Conservation (phyloP, 2,329 filamentous ascomycete genomes). For the Rhynchosporium agropyri region DNA sequence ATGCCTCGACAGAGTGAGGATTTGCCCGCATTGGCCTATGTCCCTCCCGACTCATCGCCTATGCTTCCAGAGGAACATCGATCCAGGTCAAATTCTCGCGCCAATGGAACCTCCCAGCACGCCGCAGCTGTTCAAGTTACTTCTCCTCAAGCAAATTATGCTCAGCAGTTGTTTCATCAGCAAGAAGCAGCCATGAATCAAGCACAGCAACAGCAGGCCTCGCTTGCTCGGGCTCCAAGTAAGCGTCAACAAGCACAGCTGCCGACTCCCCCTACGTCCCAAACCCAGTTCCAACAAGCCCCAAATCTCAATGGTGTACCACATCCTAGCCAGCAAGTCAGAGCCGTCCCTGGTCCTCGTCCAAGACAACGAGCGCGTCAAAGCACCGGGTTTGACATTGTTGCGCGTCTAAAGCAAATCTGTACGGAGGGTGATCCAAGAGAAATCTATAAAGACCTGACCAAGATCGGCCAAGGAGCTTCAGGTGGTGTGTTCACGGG, state of each 20-base stretch:
- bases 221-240: conserved; percentile 73
- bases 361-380: conserved; percentile 78
- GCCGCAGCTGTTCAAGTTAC: conserved; percentile 32
- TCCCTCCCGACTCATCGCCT: conserved; percentile 43
- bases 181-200: conserved; percentile 75
- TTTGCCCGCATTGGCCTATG: conserved; percentile 42
- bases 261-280: conserved; percentile 55
- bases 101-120: conserved; percentile 52
- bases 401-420: conserved; percentile 81
- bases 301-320: conserved; percentile 45
- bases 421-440: conserved; percentile 89
- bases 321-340: conserved; percentile 42
- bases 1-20: conserved; percentile 64
- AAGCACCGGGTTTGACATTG: conserved; percentile 79
- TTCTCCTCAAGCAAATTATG: conserved; percentile 53
- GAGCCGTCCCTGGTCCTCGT: conserved; percentile 58
- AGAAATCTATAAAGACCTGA: conserved; percentile 81
- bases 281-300: conserved; percentile 49
- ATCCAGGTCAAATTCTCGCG: conserved; percentile 69
- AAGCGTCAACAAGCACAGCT: conserved; percentile 62
- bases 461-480: conserved; percentile 96
- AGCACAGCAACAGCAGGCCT: conserved; percentile 76
- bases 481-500: conserved; percentile 95
- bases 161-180: conserved; percentile 69
- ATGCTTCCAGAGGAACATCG: conserved; percentile 69